A percentile compares a stretch with the other conserved stretches of the same genome.
Conservation (phyloP, 2,329 filamentous ascomycete species). For the Paraphoma chrysanthemicola region DNA sequence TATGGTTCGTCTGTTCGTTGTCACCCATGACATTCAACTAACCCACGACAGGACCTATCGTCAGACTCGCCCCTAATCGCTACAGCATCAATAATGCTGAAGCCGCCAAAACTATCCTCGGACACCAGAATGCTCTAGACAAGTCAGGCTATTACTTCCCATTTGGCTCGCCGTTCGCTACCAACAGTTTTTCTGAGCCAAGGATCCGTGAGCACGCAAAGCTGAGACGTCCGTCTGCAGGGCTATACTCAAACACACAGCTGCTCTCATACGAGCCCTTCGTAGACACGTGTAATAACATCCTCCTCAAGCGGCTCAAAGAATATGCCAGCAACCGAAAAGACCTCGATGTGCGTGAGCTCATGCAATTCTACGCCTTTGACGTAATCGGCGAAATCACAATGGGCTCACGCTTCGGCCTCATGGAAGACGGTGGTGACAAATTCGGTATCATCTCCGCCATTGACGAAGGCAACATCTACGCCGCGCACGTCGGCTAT, state of each 20-base stretch:
- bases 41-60: slow-evolving; percentile 13
- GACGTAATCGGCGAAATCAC: slow-evolving; percentile 62
- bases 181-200: slow-evolving; percentile 48
- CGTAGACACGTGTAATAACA: slow-evolving; percentile 44
- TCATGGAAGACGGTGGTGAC: slow-evolving; percentile 20
- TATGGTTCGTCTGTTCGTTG: slow-evolving; percentile 37
- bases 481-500: slow-evolving; percentile 5
- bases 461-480: background rate
- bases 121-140: slow-evolving; percentile 11
- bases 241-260: slow-evolving; percentile 48
- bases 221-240: slow-evolving; percentile 44
- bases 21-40: background rate
- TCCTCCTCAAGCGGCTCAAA: slow-evolving; percentile 41
- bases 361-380: slow-evolving; percentile 58
- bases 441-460: slow-evolving; percentile 5
- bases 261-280: slow-evolving; percentile 50
- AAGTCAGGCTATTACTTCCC: slow-evolving; percentile 37
- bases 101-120: slow-evolving; percentile 11
- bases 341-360: slow-evolving; percentile 51
- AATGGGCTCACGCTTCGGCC: slow-evolving; percentile 35
- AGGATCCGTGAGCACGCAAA: slow-evolving; percentile 42
- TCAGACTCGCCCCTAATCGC: slow-evolving; percentile 19
- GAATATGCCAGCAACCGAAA: slow-evolving; percentile 25
- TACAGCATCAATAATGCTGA: slow-evolving; percentile 20
- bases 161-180: slow-evolving; percentile 14